phyloP scores from a whole-genome alignment of 257 asterid genomes.

The Solanum tarapatanum region DNA sequence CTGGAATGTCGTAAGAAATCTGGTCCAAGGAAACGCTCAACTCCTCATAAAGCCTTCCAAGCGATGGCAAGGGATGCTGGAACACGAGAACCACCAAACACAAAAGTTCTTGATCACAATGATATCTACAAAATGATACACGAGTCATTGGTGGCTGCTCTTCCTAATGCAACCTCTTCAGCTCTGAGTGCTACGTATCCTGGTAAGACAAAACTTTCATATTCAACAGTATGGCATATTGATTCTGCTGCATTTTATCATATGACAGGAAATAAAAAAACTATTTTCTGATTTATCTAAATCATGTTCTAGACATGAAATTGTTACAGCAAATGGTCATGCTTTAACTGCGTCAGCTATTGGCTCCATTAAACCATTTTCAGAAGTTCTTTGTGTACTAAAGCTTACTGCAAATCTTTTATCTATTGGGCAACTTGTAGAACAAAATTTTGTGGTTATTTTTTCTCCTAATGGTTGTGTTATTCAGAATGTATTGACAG shows the following conservation, averaged over 20 bases:
- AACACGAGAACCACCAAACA: background rate
- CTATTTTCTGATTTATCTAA: background rate
- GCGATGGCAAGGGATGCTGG: background rate
- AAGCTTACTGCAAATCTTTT: background rate
- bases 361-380: background rate
- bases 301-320: background rate
- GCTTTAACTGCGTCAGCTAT: background rate
- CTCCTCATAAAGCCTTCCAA: background rate
- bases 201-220: background rate
- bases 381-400: background rate
- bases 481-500: background rate
- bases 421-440: background rate
- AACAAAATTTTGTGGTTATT: background rate
- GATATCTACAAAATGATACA: background rate
- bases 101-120: background rate
- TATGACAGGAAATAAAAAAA: background rate
- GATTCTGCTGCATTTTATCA: background rate
- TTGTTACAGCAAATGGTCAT: background rate
- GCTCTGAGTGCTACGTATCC: background rate
- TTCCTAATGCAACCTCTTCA: background rate
- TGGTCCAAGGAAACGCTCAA: background rate
- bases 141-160: background rate
- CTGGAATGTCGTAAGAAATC: background rate
- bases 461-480: background rate
- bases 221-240: background rate